Percentiles rank a stretch among this genome's conserved stretches.
Conservation (phyloP, 345 rosid genomes). For the Arabis hirsuta region DNA sequence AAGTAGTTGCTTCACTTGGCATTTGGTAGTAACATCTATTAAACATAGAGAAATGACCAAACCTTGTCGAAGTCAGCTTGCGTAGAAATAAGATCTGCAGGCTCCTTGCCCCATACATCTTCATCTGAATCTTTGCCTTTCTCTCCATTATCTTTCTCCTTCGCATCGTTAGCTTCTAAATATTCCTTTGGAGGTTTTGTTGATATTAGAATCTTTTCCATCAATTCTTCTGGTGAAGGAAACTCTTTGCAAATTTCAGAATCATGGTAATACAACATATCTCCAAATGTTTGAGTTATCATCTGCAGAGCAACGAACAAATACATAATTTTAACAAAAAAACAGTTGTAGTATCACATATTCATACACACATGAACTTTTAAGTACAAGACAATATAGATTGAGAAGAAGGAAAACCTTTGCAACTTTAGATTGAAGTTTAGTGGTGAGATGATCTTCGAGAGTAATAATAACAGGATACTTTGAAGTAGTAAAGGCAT, state of each 20-base stretch:
- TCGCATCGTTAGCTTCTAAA: constrained; percentile 45
- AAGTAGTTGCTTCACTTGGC: constrained; percentile 6
- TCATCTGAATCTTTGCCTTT: constrained; percentile 59
- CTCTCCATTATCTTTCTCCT: constrained; percentile 44
- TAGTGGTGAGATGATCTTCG: constrained; percentile 78
- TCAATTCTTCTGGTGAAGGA: constrained; percentile 66
- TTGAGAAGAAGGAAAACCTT: constrained; percentile 21
- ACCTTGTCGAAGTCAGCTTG: constrained; percentile 54
- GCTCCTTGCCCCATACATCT: constrained; percentile 57
- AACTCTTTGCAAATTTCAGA: constrained; percentile 50
- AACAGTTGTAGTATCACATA: not conserved
- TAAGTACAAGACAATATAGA: not conserved
- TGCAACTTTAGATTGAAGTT: constrained; percentile 77
- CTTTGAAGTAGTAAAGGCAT: constrained; percentile 69
- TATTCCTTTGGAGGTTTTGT: constrained; percentile 72
- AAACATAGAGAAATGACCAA: not conserved
- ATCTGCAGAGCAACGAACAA: constrained; percentile 44
- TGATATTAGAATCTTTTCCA: constrained; percentile 58
- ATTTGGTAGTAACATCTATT: not conserved
- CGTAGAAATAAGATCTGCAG: constrained; percentile 44
- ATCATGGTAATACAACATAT: constrained; percentile 54
- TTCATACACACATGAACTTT: not conserved
- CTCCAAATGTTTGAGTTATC: constrained; percentile 61
- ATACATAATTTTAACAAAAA: no score
- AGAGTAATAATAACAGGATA: constrained; percentile 79